These are phyloP conservation scores for Coprinellus aureogranulatus DNA, from an alignment of 768 basidiomycete species.

Conservation along the genomic window DNA sequence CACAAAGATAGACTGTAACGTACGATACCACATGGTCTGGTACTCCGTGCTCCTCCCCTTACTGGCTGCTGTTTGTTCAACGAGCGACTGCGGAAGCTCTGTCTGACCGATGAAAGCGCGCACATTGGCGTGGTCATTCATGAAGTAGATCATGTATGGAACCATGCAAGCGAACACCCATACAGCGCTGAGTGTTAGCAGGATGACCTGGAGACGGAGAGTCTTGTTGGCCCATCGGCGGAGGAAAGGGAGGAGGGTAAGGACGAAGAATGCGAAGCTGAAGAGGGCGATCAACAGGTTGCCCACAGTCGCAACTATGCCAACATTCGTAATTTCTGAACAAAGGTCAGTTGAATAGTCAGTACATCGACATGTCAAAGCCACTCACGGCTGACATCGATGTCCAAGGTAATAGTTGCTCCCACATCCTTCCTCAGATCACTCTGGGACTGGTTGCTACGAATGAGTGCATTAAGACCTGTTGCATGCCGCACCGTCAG, in stretches of 20 bases:
- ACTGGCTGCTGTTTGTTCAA: constrained; percentile 34
- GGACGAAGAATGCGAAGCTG: constrained; percentile 5
- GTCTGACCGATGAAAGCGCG: constrained; percentile 37
- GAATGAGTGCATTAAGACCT: constrained; percentile 43
- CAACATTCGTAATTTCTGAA: constrained; percentile 39
- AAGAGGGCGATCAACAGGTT: constrained; percentile 14
- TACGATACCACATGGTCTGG: constrained; percentile 46
- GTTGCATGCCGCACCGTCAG: not conserved
- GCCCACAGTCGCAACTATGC: constrained; percentile 28
- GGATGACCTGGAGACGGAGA: constrained; percentile 17
- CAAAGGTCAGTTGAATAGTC: not conserved
- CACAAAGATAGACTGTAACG: constrained; percentile 19
- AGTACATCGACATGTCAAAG: not conserved
- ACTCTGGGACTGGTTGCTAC: constrained; percentile 38
- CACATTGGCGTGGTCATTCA: constrained; percentile 43
- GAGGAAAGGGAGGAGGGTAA: constrained; percentile 4
- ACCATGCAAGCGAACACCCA: constrained; percentile 52
- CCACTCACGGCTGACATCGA: constrained; percentile 36
- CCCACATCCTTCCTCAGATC: constrained; percentile 30
- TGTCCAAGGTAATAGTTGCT: constrained; percentile 29
- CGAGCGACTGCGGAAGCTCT: constrained; percentile 31
- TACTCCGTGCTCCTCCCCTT: constrained; percentile 44
- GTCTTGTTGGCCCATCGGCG: constrained; percentile 7
- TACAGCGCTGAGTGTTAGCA: constrained; percentile 39
- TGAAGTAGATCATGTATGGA: constrained; percentile 46